phyloP scores from a whole-genome alignment of 2,329 filamentous ascomycete species.

The Fusarium hostae region DNA sequence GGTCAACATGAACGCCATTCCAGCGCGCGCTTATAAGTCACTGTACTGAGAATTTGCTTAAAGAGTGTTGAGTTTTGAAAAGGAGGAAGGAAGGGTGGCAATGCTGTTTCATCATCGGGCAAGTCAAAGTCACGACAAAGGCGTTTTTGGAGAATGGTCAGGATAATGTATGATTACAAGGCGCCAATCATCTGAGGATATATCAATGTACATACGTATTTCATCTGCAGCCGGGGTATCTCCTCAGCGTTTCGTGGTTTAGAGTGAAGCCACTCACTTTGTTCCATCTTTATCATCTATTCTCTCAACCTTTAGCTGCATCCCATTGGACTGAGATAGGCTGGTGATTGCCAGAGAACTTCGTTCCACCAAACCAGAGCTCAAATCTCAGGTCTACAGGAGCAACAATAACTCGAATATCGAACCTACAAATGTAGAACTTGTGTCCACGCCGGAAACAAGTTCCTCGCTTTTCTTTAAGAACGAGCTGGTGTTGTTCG shows the following conservation, averaged over 20 bases:
- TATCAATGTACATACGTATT: conserved; percentile 25
- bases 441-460: conserved; percentile 50
- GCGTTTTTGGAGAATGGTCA: conserved; percentile 29
- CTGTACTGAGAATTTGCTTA: neutral
- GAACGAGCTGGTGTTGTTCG: conserved; percentile 51
- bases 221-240: conserved; percentile 8
- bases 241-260: neutral
- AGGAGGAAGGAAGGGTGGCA: neutral
- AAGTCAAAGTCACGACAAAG: conserved; percentile 13
- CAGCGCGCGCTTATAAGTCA: neutral
- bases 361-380: conserved; percentile 50
- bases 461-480: conserved; percentile 50
- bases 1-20: conserved; percentile 48
- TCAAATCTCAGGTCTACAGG: conserved; percentile 63
- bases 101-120: conserved; percentile 11
- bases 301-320: neutral
- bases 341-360: conserved; percentile 36
- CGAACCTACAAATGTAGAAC: conserved; percentile 56
- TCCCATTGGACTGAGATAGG: conserved; percentile 37
- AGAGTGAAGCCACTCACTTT: neutral
- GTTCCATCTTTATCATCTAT: neutral
- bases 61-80: neutral
- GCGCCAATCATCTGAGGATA: conserved; percentile 13
- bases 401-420: conserved; percentile 65
- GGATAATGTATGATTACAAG: conserved; percentile 25